phyloP scores from a whole-genome alignment of 2,329 filamentous ascomycete species.

The Diplodia mutila region DNA sequence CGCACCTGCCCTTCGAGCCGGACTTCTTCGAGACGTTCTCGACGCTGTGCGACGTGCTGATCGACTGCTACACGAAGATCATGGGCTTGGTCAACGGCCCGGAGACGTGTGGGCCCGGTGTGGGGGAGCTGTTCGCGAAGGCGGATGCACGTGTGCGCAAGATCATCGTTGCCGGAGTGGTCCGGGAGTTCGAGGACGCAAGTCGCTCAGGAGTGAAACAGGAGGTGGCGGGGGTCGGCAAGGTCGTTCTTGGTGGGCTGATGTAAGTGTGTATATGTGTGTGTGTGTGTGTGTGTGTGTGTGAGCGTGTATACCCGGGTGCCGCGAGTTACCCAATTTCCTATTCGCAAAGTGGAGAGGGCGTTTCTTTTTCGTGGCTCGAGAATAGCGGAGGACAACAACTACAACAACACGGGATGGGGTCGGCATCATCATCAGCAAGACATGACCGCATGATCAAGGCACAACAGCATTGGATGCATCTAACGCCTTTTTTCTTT shows the following conservation, averaged over 20 bases:
- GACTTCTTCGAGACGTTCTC: constrained; percentile 97
- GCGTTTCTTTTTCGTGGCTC: not conserved
- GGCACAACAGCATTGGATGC: constrained; percentile 9
- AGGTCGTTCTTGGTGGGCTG: constrained; percentile 85
- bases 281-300: too few species aligned
- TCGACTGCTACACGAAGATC: constrained; percentile 86
- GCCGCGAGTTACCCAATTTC: not conserved
- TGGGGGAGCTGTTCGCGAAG: constrained; percentile 88
- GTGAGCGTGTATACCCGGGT: constrained; percentile 21
- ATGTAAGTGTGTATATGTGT: too few species aligned
- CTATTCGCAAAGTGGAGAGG: not conserved
- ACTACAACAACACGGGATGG: not conserved
- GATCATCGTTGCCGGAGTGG: constrained; percentile 81
- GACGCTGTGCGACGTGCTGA: constrained; percentile 91
- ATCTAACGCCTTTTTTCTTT: constrained; percentile 16
- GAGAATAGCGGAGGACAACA: not conserved
- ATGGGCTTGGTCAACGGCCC: constrained; percentile 75
- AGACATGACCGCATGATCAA: constrained; percentile 14
- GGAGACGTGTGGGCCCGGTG: constrained; percentile 63
- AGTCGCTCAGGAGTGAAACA: constrained; percentile 75
- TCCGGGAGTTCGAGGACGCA: constrained; percentile 91
- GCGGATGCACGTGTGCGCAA: constrained; percentile 85
- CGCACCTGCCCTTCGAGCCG: constrained; percentile 89
- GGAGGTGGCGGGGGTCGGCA: constrained; percentile 84
- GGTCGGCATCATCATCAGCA: not conserved